These are phyloP conservation scores for Aphanoascus verrucosus DNA, from an alignment of 2,329 filamentous ascomycete genomes.

Conservation along the genomic window DNA sequence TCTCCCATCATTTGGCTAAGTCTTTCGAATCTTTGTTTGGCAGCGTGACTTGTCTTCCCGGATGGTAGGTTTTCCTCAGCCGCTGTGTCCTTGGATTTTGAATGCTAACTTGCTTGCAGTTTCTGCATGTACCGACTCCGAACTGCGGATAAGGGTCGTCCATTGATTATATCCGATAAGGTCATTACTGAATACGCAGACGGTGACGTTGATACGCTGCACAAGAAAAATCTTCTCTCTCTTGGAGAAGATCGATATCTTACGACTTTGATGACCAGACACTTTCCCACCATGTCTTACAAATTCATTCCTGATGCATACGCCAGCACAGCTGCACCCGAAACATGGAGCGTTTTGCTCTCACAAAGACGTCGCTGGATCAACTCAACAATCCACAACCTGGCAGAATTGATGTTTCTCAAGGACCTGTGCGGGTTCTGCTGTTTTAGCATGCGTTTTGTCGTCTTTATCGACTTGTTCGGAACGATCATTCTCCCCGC, in stretches of 20 bases:
- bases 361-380: slow-evolving; percentile 99
- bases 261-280: slow-evolving; percentile 94
- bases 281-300: slow-evolving; percentile 91
- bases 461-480: slow-evolving; percentile 87
- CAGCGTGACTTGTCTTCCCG: slow-evolving; percentile 95
- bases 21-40: slow-evolving; percentile 96
- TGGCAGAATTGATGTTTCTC: slow-evolving; percentile 79
- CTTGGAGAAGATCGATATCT: slow-evolving; percentile 95
- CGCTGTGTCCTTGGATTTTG: neutral
- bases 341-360: slow-evolving; percentile 84
- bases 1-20: slow-evolving; percentile 93
- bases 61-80: slow-evolving; percentile 61
- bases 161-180: slow-evolving; percentile 81
- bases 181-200: slow-evolving; percentile 83
- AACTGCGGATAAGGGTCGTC: slow-evolving; percentile 86
- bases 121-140: slow-evolving; percentile 98
- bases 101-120: slow-evolving; percentile 47
- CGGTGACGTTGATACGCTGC: slow-evolving; percentile 82
- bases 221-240: slow-evolving; percentile 86
- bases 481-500: slow-evolving; percentile 88
- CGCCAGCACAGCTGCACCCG: slow-evolving; percentile 84
- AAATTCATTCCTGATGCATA: slow-evolving; percentile 93
- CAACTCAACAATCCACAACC: slow-evolving; percentile 95
- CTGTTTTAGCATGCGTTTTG: slow-evolving; percentile 94
- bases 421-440: slow-evolving; percentile 97